Base-by-base conservation (phyloP, 148 eudicot genomes). In the Vaccinium macrocarpon region DNA sequence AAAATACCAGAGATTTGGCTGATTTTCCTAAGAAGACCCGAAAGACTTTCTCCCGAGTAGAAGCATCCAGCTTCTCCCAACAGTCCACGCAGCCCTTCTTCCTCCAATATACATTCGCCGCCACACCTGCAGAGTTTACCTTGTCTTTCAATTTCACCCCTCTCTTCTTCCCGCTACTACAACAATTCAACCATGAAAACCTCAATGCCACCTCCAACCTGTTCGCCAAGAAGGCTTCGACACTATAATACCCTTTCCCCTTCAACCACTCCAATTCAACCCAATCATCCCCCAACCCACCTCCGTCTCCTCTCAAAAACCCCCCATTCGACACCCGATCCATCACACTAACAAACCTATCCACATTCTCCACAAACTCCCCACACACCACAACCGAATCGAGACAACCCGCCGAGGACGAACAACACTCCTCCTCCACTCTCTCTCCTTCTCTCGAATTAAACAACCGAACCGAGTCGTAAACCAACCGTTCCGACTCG, bases 1-100 rank as follows among this genome's bases (percentile, higher is more conserved):
- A 42, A 42, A 86, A 86, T 94, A 97, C 99, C 96, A 95, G 82
- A 64, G 87, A 89, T 89, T 91, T 92, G 5, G 96, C 92, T 12
- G 92, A 80, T 71, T 87, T 90, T 29, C 92, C 94, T 83, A 95
- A 82, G 35, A 87, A 84, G 29, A 79, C 83, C 56, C 74, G 88
- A 82, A 92, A 92, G 23, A 91, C 82, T 78, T 88, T 92, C 82
- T 75, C 80, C 89, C 82, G 92, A 14, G 88, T 82, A 8, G 82
- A 85, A 48, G 32, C 82, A 76, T 91, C 92, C 91, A 97, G 92
- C 83, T 87, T 92, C 55, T 83, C 86, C 99, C 99, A 97, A 98
- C 99, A 97, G 84, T 97, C 98, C 88, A 95, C 55, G 82, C 96
- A 95, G 50, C 99, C 99, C 76, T 89, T 93, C 90, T 97, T 95